Conservation (phyloP, 164 flowering plant genomes). For the Annona squamosa region DNA sequence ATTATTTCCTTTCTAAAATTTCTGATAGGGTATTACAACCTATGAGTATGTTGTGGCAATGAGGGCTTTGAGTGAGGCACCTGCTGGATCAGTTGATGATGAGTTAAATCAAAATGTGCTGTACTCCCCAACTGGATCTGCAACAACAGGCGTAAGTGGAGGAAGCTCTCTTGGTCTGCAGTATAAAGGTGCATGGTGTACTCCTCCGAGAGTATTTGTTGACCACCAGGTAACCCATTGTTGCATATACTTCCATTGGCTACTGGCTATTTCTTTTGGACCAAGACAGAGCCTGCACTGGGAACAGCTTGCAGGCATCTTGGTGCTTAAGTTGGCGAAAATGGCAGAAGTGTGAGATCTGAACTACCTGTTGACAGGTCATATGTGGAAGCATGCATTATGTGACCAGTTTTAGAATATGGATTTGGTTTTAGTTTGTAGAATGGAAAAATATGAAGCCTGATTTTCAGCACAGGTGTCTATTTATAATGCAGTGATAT, state of each 20-base stretch:
- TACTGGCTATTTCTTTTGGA: neutral
- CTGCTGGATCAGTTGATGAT: slow-evolving; percentile 62
- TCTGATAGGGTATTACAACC: slow-evolving; percentile 79
- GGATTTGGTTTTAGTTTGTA: neutral
- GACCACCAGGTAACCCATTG: slow-evolving; percentile 74
- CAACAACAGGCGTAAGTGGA: slow-evolving; percentile 86
- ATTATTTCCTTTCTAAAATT: neutral
- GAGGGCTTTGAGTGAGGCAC: slow-evolving; percentile 87
- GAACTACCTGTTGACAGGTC: neutral
- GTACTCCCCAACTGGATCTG: slow-evolving; percentile 82
- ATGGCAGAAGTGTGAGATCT: neutral
- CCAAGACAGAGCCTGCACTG: too few relatives aligned
- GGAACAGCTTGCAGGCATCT: too few relatives aligned
- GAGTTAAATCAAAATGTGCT: slow-evolving; percentile 41
- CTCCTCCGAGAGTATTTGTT: slow-evolving; percentile 91
- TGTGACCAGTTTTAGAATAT: neutral
- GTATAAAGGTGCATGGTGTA: slow-evolving; percentile 92
- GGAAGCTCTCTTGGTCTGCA: slow-evolving; percentile 90
- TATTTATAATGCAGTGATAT: too few relatives aligned
- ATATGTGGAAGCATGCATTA: too few relatives aligned
- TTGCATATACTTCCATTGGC: neutral
- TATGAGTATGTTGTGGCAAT: slow-evolving; percentile 96
- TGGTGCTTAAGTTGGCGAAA: too few relatives aligned
- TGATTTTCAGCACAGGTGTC: neutral
- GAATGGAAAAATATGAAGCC: neutral